Base-by-base conservation (phyloP, 352 stramenopile genomes). In the Phytopythium aichiense region DNA sequence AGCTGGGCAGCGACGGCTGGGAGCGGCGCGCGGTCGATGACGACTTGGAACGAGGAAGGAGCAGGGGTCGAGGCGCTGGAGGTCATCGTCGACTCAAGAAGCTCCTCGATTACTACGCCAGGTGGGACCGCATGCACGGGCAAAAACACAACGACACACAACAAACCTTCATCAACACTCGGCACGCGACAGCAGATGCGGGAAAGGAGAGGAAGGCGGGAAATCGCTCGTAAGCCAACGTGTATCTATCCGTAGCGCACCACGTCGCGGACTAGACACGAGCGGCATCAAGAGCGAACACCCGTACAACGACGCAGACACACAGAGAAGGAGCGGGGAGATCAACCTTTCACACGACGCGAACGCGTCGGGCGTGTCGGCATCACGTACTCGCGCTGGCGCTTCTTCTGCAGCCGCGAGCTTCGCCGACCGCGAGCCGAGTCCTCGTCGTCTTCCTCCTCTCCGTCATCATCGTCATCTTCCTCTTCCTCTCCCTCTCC, bases 281-380 rank as follows among this genome's bases (percentile, higher is more conserved):
- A 59, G 15, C 3, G 25, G 33, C 48, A 50, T 28, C 33, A 22
- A 31, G 48, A 37, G 48, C 45, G 30, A 55, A 15, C 33, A 71
- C 61, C 60, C 72, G 68, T 59, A 62, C 65, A 67, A 31, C 62
- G 63, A 55, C 67, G 60, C 63, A 67, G 42, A 60, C 69, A 68
- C 33, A 72, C 64, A 71, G 61, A 59, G 61, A 73, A 64, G 52
- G 42, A 63, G 68, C 49, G 16, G 58, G 68, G 66, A 77, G 64
- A 76, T 85, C 75, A 87, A 85, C 77, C 77, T 87, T 87, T 87
- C 70, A 79, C 76, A 57, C 77, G 77, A 63, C 77, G 76, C 55
- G 73, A 57, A 58, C 66, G 69, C 61, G 69, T 84, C 56, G 67
- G 68, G 48, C 69, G 63, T 18, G 71, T 33, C 20, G 40, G 60